Percentiles rank a stretch among this genome's conserved stretches.
Evolutionary conservation across 441 rosid species (phyloP).

Genomic region (Populus hybrid): DNA sequence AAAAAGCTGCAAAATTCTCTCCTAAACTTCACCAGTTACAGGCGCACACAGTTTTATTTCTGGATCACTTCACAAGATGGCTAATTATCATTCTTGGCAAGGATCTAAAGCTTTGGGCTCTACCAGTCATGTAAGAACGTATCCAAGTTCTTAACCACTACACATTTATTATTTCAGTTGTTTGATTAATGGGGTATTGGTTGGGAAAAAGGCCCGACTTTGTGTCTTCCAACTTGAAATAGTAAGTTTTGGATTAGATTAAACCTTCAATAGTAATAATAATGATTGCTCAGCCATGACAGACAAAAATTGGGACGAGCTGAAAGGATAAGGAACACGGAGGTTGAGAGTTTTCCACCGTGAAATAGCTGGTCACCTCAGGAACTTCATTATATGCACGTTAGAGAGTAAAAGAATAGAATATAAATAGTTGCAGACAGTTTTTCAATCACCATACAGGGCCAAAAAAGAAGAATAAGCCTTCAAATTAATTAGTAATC

Average conservation of each 20-base stretch:
- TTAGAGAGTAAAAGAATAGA: neutral
- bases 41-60: neutral
- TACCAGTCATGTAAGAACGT: neutral
- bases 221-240: slow-evolving; percentile 4
- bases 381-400: neutral
- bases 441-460: slow-evolving; percentile 23
- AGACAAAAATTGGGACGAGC: neutral
- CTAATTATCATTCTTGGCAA: neutral
- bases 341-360: slow-evolving; percentile 9
- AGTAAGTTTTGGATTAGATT: slow-evolving; percentile 1
- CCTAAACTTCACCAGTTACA: neutral
- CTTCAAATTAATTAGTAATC: slow-evolving; percentile 6
- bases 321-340: slow-evolving; percentile 10
- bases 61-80: neutral
- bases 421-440: slow-evolving; percentile 1
- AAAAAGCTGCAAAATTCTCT: neutral
- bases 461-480: neutral
- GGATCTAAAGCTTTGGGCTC: neutral
- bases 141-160: slow-evolving; percentile 8
- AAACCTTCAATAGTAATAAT: neutral
- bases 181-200: neutral
- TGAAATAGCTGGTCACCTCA: slow-evolving; percentile 15
- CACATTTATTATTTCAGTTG: neutral
- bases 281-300: slow-evolving; percentile 3
- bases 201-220: slow-evolving; percentile 8